Evolutionary conservation across 2,329 filamentous ascomycete genomes (phyloP).

Genomic region (Alternaria conjuncta): DNA sequence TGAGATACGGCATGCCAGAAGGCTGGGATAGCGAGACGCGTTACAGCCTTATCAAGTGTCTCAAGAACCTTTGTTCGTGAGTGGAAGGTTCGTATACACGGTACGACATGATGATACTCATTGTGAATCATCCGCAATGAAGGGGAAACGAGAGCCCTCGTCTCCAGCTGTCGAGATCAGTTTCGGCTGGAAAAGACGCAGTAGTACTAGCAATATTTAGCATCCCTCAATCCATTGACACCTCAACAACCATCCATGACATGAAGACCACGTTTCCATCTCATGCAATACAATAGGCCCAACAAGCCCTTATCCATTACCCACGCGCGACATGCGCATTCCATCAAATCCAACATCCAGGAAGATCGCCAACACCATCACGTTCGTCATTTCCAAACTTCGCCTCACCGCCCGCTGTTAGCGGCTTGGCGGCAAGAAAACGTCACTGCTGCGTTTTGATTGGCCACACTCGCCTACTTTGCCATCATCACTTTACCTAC

Average conservation of each 20-base stretch:
- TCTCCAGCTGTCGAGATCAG: background rate
- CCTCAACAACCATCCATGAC: too few species aligned
- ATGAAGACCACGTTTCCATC: too few species aligned
- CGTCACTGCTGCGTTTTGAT: background rate
- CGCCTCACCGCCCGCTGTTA: background rate
- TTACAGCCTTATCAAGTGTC: background rate
- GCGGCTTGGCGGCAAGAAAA: background rate
- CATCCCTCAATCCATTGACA: too few species aligned
- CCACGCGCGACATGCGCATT: too few species aligned
- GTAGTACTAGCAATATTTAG: background rate
- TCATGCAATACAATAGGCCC: too few species aligned
- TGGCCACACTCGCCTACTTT: background rate
- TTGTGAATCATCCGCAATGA: background rate
- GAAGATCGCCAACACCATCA: background rate
- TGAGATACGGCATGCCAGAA: accelerated
- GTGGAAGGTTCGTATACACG: background rate
- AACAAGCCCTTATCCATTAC: too few species aligned
- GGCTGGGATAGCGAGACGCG: background rate
- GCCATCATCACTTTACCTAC: background rate
- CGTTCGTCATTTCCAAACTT: background rate
- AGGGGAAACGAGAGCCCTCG: background rate
- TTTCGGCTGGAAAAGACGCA: background rate
- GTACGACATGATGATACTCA: background rate
- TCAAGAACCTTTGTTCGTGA: background rate
- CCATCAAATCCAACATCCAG: background rate